These are phyloP conservation scores for Lycium ferocissimum DNA, from an alignment of 257 asterid species.

Conservation along the genomic window DNA sequence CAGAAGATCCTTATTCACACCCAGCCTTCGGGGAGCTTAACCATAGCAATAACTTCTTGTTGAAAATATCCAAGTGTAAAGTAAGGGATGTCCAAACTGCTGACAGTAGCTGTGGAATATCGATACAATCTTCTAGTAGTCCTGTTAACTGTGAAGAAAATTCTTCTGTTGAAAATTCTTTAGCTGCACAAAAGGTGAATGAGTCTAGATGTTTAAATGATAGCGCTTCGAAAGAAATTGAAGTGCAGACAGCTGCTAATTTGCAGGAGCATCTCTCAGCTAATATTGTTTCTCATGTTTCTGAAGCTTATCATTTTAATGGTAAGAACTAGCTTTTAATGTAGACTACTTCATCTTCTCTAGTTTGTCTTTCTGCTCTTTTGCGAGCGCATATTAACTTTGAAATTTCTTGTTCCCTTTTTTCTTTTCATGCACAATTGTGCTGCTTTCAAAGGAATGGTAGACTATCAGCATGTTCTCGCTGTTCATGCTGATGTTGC, in stretches of 20 bases:
- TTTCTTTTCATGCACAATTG: constrained; percentile 33
- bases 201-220: constrained; percentile 45
- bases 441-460: constrained; percentile 72
- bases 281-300: constrained; percentile 32
- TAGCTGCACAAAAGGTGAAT: constrained; percentile 35
- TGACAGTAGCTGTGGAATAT: constrained; percentile 33
- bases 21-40: constrained; percentile 78
- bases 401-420: constrained; percentile 29
- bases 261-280: constrained; percentile 26
- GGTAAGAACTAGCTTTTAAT: constrained; percentile 48
- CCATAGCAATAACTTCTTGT: constrained; percentile 62
- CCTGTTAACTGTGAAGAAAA: constrained; percentile 38
- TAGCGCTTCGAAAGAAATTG: constrained; percentile 43
- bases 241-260: constrained; percentile 44
- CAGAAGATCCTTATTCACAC: constrained; percentile 97
- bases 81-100: constrained; percentile 39
- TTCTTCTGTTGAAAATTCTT: constrained; percentile 26
- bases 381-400: background rate
- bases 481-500: constrained; percentile 80
- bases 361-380: constrained; percentile 25
- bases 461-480: constrained; percentile 91
- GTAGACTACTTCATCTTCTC: background rate
- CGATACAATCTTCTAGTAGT: constrained; percentile 39
- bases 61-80: constrained; percentile 69
- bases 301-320: constrained; percentile 71